A percentile compares a stretch with the other conserved stretches of the same genome.
phyloP scores from a whole-genome alignment of 1,139 yeast genomes.

The Zygotorulaspora mrakii region DNA sequence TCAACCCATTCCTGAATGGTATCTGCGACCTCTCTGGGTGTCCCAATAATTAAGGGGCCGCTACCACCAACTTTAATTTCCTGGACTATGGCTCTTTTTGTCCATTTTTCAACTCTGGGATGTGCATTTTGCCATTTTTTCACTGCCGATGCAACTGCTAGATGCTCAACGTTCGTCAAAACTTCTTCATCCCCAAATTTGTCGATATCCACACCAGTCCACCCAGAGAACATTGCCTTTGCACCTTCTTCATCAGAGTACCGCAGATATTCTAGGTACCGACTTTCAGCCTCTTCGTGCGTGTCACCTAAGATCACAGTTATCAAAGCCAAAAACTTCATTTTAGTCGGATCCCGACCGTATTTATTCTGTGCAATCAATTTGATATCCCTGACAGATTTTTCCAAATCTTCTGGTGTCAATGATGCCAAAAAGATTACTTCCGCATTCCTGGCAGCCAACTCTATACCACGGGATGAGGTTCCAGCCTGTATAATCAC shows the following conservation, averaged over 20 bases:
- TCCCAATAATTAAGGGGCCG: constrained; percentile 36
- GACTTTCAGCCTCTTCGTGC: constrained; percentile 36
- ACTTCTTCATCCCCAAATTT: constrained; percentile 37
- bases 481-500: constrained; percentile 49
- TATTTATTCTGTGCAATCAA: constrained; percentile 26
- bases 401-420: constrained; percentile 26
- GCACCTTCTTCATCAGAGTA: constrained; percentile 36
- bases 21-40: constrained; percentile 37
- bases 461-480: constrained; percentile 43
- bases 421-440: constrained; percentile 40
- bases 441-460: constrained; percentile 48
- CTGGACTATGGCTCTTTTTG: constrained; percentile 27
- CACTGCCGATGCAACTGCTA: constrained; percentile 33
- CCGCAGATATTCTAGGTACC: constrained; percentile 25
- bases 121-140: constrained; percentile 24
- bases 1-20: constrained; percentile 39
- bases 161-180: constrained; percentile 29
- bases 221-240: constrained; percentile 37
- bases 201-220: constrained; percentile 37
- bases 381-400: constrained; percentile 26
- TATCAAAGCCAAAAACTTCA: constrained; percentile 33
- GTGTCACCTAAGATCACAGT: constrained; percentile 36
- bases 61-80: constrained; percentile 37
- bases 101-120: constrained; percentile 31
- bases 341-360: constrained; percentile 33